Base-by-base conservation (phyloP, 2,329 filamentous ascomycete species). In the Penicillium sp. region DNA sequence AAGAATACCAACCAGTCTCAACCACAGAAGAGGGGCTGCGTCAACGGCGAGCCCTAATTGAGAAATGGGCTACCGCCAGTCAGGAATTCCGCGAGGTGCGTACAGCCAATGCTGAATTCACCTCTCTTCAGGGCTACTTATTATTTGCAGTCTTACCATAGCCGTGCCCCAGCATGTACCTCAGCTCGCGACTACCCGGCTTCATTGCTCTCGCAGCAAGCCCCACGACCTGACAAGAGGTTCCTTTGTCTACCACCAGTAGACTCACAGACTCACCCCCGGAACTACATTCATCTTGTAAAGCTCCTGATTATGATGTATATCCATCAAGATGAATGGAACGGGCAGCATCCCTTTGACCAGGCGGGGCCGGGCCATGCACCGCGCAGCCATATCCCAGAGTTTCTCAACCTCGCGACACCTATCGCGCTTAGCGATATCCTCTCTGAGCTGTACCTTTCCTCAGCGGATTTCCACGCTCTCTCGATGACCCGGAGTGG, bases 1-100 rank as follows among this genome's bases (percentile, higher is more conserved):
- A 49, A 49, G 38, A 48, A 48, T 48, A 26, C 28, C 18, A 43
- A 29, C 47, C 47, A 31, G 33, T 28, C 16, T 49, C 24, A 34
- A 49, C 47, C 41, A 39, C 47, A 15, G 41, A 31, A 44, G 39
- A 44, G 23, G 39, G 38, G 47, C 39, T 49, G n/a, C 47, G 47
- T 18, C 39, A 49, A 31, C 41, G 47, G 41, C 47, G 41, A 26
- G 41, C 47, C 41, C 41, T 49, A 9, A 28, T 49, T 23, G 47
- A 49, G 47, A 49, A 34, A 49, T 49, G 29, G 47, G 47, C 41
- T 24, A 49, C 47, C 18, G 39, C 41, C 39, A 38, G 39, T 26
- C 39, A 49, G 31, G 47, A 44, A 26, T 49, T 49, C 47, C 47
- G 47, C 31, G 47, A 49, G 47, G 47, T 49, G 28, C 29, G 47